Conservation (phyloP, 2,329 filamentous ascomycete genomes). For the Talaromyces verruculosus region DNA sequence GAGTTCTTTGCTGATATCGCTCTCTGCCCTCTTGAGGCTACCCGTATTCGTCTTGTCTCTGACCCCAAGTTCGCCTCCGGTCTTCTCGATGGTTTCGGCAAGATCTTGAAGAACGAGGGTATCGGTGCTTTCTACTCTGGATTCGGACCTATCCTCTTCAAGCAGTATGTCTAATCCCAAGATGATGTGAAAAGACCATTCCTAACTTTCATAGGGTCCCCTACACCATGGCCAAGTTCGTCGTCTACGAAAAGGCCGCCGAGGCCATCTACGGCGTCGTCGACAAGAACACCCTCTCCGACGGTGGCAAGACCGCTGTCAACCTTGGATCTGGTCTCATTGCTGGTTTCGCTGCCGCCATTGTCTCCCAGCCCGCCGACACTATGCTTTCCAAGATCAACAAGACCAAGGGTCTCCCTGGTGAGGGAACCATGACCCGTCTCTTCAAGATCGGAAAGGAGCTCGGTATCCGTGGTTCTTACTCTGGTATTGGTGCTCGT, state of each 20-base stretch:
- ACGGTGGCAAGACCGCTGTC: conserved; percentile 70
- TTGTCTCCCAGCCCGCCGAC: conserved; percentile 86
- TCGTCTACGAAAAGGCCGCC: conserved; percentile 85
- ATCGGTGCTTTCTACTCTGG: conserved; percentile 84
- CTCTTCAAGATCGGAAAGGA: conserved; percentile 86
- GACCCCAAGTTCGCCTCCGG: conserved; percentile 82
- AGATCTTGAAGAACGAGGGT: conserved; percentile 82
- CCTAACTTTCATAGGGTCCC: conserved; percentile 61
- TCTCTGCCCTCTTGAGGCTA: conserved; percentile 88
- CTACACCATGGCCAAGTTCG: conserved; percentile 95
- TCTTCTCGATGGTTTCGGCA: conserved; percentile 74
- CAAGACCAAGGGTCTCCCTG: conserved; percentile 85
- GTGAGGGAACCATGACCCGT: conserved; percentile 77
- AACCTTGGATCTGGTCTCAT: conserved; percentile 84
- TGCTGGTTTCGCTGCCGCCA: conserved; percentile 81
- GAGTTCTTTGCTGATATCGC: conserved; percentile 66
- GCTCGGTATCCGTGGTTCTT: conserved; percentile 76
- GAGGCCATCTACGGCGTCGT: conserved; percentile 68
- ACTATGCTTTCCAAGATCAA: conserved; percentile 96
- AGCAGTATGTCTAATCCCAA: conserved; percentile 60
- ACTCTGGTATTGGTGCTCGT: conserved; percentile 77
- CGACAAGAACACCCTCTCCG: conserved; percentile 70
- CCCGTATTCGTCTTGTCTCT: conserved; percentile 88
- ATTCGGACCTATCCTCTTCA: conserved; percentile 84
- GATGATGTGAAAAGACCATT: too few species aligned